phyloP scores from a whole-genome alignment of 2,329 filamentous ascomycete genomes.

The Apiospora malaysiana region DNA sequence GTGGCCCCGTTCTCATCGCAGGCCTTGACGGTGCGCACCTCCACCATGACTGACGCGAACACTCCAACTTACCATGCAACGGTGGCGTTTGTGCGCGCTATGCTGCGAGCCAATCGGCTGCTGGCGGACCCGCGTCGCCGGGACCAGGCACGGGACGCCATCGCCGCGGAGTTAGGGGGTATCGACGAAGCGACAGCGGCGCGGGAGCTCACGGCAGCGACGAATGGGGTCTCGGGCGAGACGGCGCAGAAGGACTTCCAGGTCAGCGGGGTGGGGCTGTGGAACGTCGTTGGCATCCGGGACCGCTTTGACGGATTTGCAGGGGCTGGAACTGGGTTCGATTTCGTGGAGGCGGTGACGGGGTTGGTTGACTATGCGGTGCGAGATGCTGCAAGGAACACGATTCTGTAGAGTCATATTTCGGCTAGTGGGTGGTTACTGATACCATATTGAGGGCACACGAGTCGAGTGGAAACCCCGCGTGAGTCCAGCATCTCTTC shows the following conservation, averaged over 20 bases:
- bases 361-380: slow-evolving; percentile 17
- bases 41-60: background rate
- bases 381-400: background rate
- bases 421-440: too few relatives aligned
- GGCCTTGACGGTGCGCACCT: slow-evolving; percentile 2
- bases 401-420: background rate
- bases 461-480: too few relatives aligned
- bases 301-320: slow-evolving; percentile 11
- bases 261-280: slow-evolving; percentile 6
- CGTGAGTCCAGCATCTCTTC: too few relatives aligned
- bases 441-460: too few relatives aligned
- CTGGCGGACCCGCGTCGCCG: background rate
- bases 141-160: background rate
- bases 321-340: background rate
- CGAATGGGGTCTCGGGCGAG: background rate
- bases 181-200: background rate
- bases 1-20: slow-evolving; percentile 9
- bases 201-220: background rate
- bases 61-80: background rate
- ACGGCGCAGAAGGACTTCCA: slow-evolving; percentile 2
- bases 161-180: background rate
- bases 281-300: slow-evolving; percentile 12
- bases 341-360: slow-evolving; percentile 6
- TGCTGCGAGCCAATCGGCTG: background rate
- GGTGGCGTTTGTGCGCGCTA: background rate